Conservation (phyloP, 805 yeast genomes). For the Candida anglica region DNA sequence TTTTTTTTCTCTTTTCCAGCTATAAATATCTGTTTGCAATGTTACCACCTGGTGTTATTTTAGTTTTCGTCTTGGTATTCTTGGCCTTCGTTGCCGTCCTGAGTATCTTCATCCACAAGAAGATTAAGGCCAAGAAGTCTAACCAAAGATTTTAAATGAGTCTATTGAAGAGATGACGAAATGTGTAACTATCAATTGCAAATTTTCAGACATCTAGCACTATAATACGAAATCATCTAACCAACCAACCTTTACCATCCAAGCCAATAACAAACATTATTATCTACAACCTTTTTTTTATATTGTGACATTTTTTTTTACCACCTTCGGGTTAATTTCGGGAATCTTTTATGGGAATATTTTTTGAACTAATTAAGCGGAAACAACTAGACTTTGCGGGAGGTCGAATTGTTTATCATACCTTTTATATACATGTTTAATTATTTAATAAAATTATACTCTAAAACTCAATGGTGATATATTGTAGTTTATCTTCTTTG, state of each 20-base stretch:
- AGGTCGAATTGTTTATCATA: conserved; percentile 2
- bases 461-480: neutral
- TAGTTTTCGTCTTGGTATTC: conserved; percentile 58
- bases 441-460: neutral
- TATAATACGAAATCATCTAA: neutral
- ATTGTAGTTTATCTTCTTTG: no score
- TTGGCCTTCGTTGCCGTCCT: conserved; percentile 38
- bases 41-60: conserved; percentile 74
- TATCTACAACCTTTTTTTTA: conserved; percentile 2
- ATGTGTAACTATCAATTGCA: conserved; percentile 4
- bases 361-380: conserved; percentile 1
- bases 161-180: conserved; percentile 5
- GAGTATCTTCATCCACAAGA: conserved; percentile 37
- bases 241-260: neutral
- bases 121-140: conserved; percentile 39
- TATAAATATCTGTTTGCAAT: conserved; percentile 30
- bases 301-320: conserved; percentile 1
- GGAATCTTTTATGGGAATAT: conserved; percentile 3
- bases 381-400: conserved; percentile 8
- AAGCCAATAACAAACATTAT: no score
- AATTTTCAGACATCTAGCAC: neutral
- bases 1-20: conserved; percentile 6
- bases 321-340: no score
- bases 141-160: conserved; percentile 35
- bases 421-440: conserved; percentile 1